phyloP scores from a whole-genome alignment of 2,329 filamentous ascomycete species.

The Xylariaceae sp. region DNA sequence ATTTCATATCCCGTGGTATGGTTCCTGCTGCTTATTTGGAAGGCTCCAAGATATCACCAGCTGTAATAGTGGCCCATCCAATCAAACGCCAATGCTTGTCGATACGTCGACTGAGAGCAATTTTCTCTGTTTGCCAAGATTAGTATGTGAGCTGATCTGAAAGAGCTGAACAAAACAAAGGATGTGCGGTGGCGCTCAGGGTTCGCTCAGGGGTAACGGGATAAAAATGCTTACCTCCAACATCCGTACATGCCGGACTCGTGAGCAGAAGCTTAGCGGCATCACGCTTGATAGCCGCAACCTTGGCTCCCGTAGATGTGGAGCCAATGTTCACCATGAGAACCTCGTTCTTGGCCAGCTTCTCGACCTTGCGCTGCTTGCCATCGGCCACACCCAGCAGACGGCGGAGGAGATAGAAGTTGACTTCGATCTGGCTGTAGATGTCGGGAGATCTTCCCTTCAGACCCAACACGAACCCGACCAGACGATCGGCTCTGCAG shows the following conservation, averaged over 20 bases:
- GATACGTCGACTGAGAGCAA: constrained; percentile 90
- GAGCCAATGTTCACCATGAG: constrained; percentile 99
- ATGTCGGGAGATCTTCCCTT: constrained; percentile 92
- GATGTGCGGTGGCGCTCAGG: background rate
- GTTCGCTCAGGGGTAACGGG: background rate
- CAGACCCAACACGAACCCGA: constrained; percentile 94
- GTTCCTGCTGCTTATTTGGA: constrained; percentile 1
- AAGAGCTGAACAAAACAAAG: background rate
- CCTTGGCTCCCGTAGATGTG: constrained; percentile 95
- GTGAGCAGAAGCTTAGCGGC: constrained; percentile 92
- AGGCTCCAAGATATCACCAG: background rate
- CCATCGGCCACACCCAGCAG: constrained; percentile 95
- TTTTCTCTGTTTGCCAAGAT: constrained; percentile 64
- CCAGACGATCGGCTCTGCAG: constrained; percentile 96
- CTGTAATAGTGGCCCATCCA: constrained; percentile 40
- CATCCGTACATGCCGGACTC: constrained; percentile 90
- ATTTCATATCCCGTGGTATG: no score
- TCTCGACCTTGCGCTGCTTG: constrained; percentile 99
- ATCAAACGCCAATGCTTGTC: constrained; percentile 55
- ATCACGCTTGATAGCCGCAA: constrained; percentile 95
- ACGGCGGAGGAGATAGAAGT: constrained; percentile 95
- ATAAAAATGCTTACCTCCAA: constrained; percentile 48
- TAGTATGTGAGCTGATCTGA: constrained; percentile 1
- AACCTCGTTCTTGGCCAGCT: constrained; percentile 96
- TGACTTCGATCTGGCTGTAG: constrained; percentile 97